Percentiles rank a stretch among this genome's conserved stretches.
Conservation (phyloP, 257 asterid genomes). For the Solanum chiquidenum region DNA sequence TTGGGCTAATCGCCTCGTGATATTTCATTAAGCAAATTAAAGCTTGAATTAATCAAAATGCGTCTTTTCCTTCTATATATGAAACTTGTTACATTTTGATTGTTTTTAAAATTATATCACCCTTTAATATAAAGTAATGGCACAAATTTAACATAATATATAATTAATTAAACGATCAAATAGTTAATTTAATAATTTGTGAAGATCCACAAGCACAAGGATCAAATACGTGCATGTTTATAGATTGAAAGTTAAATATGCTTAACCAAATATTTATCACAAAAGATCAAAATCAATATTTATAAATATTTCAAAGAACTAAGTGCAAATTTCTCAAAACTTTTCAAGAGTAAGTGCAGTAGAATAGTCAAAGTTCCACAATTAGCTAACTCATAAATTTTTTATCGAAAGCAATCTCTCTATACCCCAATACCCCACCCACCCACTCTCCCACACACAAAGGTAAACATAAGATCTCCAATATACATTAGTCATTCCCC, state of each 20-base stretch:
- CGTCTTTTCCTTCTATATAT: neutral
- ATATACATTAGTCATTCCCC: neutral
- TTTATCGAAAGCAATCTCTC: neutral
- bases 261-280: neutral
- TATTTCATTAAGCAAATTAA: neutral
- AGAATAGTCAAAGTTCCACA: neutral
- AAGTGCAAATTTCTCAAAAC: neutral
- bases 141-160: neutral
- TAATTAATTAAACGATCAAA: neutral
- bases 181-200: neutral
- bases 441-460: neutral
- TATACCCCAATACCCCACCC: neutral
- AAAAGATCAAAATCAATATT: neutral
- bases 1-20: neutral
- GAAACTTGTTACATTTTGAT: neutral
- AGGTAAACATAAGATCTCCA: too few relatives aligned
- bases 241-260: neutral
- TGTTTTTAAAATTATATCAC: neutral
- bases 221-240: neutral
- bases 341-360: neutral
- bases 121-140: neutral
- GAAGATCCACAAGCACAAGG: neutral
- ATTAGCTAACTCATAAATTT: neutral
- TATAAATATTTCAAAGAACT: neutral
- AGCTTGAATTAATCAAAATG: neutral